These are phyloP conservation scores for Leptographium procerum DNA, from an alignment of 2,329 filamentous ascomycete genomes.

Conservation along the genomic window DNA sequence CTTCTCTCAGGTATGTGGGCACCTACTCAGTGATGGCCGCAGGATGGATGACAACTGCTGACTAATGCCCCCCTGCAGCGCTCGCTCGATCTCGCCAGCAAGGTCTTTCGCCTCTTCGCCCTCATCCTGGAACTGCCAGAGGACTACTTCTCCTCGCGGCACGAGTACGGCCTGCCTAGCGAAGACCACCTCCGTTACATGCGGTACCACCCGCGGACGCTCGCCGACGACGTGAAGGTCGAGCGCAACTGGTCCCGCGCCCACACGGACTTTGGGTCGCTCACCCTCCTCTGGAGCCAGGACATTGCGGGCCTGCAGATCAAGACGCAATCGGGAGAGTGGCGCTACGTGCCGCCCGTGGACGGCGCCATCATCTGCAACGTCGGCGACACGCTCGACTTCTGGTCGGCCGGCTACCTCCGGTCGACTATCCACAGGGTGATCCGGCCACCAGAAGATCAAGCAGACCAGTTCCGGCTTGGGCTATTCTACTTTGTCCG, in stretches of 20 bases:
- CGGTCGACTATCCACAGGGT: conserved; percentile 11
- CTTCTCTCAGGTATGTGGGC: conserved; percentile 24
- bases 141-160: conserved; percentile 37
- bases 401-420: conserved; percentile 16
- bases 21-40: no score
- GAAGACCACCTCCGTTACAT: conserved; percentile 45
- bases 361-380: conserved; percentile 32
- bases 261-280: conserved; percentile 72
- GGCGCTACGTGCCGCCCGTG: conserved; percentile 37
- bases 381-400: conserved; percentile 23
- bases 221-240: conserved; percentile 24
- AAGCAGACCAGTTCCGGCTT: conserved; percentile 32
- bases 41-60: neutral
- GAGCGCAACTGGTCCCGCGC: conserved; percentile 41
- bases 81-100: conserved; percentile 8
- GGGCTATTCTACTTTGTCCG: conserved; percentile 41
- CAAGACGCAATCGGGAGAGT: conserved; percentile 40
- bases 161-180: conserved; percentile 36
- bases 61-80: neutral
- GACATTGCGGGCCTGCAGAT: conserved; percentile 83
- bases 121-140: conserved; percentile 41
- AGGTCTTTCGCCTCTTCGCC: conserved; percentile 12
- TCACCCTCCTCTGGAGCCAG: conserved; percentile 65
- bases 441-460: conserved; percentile 22
- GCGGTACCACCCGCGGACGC: conserved; percentile 33